These are phyloP conservation scores for Amniculicola lignicola DNA, from an alignment of 495 filamentous ascomycete genomes.

Conservation along the genomic window DNA sequence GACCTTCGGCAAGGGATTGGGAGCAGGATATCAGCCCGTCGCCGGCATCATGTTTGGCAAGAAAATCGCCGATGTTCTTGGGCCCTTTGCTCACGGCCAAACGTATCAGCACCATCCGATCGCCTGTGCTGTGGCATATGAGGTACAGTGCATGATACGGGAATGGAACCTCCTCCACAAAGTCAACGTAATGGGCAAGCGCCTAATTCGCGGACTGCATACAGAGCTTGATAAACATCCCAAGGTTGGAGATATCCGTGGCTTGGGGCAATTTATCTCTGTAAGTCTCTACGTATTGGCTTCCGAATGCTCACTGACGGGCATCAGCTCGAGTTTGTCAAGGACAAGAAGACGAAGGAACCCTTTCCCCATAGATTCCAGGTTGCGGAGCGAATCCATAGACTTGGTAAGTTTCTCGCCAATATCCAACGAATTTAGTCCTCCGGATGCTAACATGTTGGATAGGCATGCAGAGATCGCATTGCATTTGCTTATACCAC, in stretches of 20 bases:
- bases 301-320: neutral
- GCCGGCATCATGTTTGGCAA: constrained; percentile 27
- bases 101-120: constrained; percentile 60
- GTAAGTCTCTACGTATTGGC: constrained; percentile 32
- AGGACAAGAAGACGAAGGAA: constrained; percentile 54
- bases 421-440: no score
- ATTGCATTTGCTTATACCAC: no score
- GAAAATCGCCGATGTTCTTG: constrained; percentile 23
- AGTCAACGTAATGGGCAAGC: constrained; percentile 49
- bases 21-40: constrained; percentile 27
- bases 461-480: no score
- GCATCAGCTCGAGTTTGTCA: constrained; percentile 53
- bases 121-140: constrained; percentile 57
- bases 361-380: constrained; percentile 44
- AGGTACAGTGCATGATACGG: constrained; percentile 57
- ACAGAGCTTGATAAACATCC: constrained; percentile 48
- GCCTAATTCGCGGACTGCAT: constrained; percentile 49
- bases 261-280: constrained; percentile 62
- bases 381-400: constrained; percentile 38
- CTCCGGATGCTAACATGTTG: no score
- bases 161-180: constrained; percentile 55
- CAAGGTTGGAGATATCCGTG: constrained; percentile 63
- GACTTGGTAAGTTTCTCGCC: constrained; percentile 7
- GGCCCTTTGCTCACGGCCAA: constrained; percentile 32
- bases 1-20: constrained; percentile 43